These are phyloP conservation scores for Puya raimondii DNA, from an alignment of 176 grass and related monocot species.

Conservation along the genomic window DNA sequence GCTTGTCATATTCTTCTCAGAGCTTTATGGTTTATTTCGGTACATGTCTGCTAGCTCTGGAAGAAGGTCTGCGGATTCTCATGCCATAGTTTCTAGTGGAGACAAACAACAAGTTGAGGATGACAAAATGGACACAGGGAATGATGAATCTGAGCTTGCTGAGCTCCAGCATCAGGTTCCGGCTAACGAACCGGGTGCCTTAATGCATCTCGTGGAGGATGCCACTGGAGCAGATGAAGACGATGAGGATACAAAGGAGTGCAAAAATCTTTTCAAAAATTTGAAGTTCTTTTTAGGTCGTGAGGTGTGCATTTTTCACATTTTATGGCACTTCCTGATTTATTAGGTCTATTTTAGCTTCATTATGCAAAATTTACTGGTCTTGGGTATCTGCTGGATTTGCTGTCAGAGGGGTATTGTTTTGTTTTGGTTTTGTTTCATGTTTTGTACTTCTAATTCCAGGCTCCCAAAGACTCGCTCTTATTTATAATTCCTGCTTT, in stretches of 20 bases:
- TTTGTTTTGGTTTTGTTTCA: not conserved
- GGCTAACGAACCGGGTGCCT: slow-evolving; percentile 79
- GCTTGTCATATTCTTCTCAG: slow-evolving; percentile 29
- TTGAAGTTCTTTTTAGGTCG: slow-evolving; percentile 89
- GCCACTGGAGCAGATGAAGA: slow-evolving; percentile 42
- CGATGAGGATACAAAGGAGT: slow-evolving; percentile 51
- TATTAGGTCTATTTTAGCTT: too few species aligned
- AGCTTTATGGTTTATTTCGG: slow-evolving; percentile 81
- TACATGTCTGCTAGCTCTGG: slow-evolving; percentile 55
- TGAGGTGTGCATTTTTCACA: slow-evolving; percentile 43
- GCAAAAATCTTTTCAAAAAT: slow-evolving; percentile 74
- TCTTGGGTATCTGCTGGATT: not conserved
- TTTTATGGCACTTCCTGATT: too few species aligned
- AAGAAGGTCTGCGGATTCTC: slow-evolving; percentile 27
- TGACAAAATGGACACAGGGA: slow-evolving; percentile 31
- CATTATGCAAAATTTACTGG: not conserved
- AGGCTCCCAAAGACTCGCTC: slow-evolving; percentile 95
- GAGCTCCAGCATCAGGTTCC: slow-evolving; percentile 87
- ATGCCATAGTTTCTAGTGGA: slow-evolving; percentile 26
- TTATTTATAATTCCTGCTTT: slow-evolving; percentile 92
- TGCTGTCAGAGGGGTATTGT: not conserved
- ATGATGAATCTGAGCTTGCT: slow-evolving; percentile 78
- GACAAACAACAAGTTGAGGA: slow-evolving; percentile 23
- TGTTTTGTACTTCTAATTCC: slow-evolving; percentile 13
- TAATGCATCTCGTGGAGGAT: slow-evolving; percentile 94